These are phyloP conservation scores for Mycena pura DNA, from an alignment of 768 basidiomycete species.

Conservation along the genomic window DNA sequence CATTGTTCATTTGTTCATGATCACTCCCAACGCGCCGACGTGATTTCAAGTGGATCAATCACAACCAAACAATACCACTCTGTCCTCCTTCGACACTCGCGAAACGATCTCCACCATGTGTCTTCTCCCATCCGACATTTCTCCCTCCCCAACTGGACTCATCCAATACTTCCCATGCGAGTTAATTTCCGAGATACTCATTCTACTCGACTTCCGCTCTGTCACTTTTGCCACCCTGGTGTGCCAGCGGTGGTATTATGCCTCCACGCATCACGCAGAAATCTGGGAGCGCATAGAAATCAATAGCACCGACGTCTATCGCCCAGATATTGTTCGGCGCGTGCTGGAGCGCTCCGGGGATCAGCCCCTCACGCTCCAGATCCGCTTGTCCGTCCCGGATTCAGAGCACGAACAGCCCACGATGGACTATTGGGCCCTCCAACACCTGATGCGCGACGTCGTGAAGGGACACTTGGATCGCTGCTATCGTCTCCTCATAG, in stretches of 20 bases:
- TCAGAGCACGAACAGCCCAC: not conserved
- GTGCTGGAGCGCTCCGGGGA: not conserved
- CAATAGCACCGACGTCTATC: not conserved
- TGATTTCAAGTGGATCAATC: too few relatives aligned
- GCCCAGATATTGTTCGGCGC: not conserved
- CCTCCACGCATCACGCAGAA: not conserved
- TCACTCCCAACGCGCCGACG: too few relatives aligned
- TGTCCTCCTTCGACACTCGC: too few relatives aligned
- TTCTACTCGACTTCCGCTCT: not conserved
- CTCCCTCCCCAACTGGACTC: not conserved
- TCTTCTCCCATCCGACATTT: too few relatives aligned
- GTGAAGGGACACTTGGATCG: not conserved
- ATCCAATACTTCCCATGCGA: conserved; percentile 5
- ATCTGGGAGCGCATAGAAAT: not conserved
- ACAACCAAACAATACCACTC: too few relatives aligned
- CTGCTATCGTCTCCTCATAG: not conserved
- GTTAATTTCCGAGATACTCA: not conserved
- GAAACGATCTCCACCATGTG: too few relatives aligned
- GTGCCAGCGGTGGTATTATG: conserved; percentile 3
- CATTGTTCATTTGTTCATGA: too few relatives aligned
- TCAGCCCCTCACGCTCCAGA: not conserved
- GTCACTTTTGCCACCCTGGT: not conserved
- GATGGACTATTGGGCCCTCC: not conserved
- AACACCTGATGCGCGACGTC: not conserved
- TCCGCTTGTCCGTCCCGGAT: not conserved